Percentiles rank a stretch among this genome's conserved stretches.
These are phyloP conservation scores for Tilletia setariae DNA, from an alignment of 1,284 basidiomycete species.

Conservation along the genomic window DNA sequence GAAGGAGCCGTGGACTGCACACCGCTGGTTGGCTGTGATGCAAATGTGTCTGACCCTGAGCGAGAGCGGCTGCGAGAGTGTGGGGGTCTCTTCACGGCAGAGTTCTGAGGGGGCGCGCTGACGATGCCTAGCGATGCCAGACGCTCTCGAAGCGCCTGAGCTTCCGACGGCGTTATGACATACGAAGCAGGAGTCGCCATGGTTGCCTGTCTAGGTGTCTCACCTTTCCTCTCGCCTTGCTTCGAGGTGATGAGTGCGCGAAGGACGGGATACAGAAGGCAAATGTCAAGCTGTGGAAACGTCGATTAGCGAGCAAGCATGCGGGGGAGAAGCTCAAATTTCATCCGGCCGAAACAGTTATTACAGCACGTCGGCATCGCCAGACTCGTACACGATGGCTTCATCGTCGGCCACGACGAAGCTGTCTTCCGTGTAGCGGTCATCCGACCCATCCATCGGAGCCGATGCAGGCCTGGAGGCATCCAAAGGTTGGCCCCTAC, in stretches of 20 bases:
- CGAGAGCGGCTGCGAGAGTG: conserved; percentile 7
- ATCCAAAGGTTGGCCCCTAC: not conserved
- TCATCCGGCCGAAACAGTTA: not conserved
- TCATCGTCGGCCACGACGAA: conserved; percentile 46
- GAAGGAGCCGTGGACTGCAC: conserved; percentile 2
- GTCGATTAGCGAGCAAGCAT: not conserved
- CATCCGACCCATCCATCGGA: conserved; percentile 24
- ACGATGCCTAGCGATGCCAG: conserved; percentile 13
- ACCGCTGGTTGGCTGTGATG: not conserved
- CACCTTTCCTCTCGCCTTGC: not conserved
- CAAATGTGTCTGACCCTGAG: not conserved
- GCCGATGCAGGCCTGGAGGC: conserved; percentile 26
- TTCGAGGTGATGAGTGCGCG: not conserved
- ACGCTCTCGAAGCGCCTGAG: conserved; percentile 8
- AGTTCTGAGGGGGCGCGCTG: not conserved
- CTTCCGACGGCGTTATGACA: conserved; percentile 5
- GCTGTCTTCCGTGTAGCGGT: conserved; percentile 44
- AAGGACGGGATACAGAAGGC: not conserved
- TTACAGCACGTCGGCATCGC: no score
- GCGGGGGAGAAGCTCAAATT: not conserved
- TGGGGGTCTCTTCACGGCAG: not conserved
- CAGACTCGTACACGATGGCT: conserved; percentile 18
- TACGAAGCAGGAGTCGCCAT: conserved; percentile 9
- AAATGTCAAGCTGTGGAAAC: not conserved
- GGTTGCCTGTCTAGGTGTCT: not conserved